These are phyloP conservation scores for Hysterangium stoloniferum DNA, from an alignment of 768 basidiomycete species.

Conservation along the genomic window DNA sequence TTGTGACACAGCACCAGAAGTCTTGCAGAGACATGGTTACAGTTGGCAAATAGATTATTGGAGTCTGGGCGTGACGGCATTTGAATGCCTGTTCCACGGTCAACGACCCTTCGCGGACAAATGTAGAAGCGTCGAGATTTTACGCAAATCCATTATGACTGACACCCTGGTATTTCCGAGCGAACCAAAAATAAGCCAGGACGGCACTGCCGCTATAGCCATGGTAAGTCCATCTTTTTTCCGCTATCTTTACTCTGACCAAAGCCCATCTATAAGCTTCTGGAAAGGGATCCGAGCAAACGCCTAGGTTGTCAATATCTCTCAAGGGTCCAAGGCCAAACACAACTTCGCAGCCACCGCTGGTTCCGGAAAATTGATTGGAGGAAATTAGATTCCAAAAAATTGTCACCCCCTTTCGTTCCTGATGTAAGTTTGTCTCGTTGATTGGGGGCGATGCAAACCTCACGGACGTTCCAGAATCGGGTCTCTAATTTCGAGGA, in stretches of 20 bases:
- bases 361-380: constrained; percentile 1
- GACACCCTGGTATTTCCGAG: background rate
- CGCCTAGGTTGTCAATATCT: background rate
- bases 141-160: background rate
- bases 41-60: constrained; percentile 10
- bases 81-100: constrained; percentile 4
- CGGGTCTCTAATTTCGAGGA: constrained; percentile 1
- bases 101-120: background rate
- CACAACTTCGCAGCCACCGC: background rate
- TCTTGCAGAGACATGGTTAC: constrained; percentile 1
- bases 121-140: background rate
- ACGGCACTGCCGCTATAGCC: background rate
- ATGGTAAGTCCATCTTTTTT: background rate
- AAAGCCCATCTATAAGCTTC: background rate
- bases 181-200: background rate
- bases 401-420: background rate
- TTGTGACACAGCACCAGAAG: constrained; percentile 5
- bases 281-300: background rate
- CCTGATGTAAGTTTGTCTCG: background rate
- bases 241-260: background rate
- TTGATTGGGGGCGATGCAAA: background rate
- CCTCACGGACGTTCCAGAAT: background rate
- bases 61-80: constrained; percentile 4
- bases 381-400: background rate
- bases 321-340: background rate